Conservation (phyloP, 305 asterid species). For the Caryopteris hybrid region DNA sequence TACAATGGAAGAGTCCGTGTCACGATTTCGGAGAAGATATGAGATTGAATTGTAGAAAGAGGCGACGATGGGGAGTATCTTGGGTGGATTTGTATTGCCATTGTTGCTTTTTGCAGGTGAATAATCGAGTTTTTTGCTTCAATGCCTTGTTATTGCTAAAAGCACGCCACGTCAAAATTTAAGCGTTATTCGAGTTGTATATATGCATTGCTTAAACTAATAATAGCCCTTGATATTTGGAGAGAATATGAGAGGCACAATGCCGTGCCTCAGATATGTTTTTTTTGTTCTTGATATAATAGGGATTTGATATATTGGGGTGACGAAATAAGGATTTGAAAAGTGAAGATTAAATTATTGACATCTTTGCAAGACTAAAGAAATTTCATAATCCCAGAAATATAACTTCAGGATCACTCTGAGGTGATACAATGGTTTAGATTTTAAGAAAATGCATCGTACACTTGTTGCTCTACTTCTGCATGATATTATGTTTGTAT, state of each 20-base stretch:
- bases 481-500: not conserved
- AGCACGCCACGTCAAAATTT: not conserved
- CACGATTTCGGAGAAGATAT: constrained; percentile 13
- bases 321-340: not conserved
- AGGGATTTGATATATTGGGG: constrained; percentile 5
- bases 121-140: not conserved
- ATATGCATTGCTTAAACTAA: not conserved
- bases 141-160: not conserved
- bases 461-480: not conserved
- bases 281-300: not conserved
- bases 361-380: not conserved
- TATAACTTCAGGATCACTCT: not conserved
- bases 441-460: not conserved
- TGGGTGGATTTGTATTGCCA: constrained; percentile 73
- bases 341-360: too few relatives aligned
- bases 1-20: constrained; percentile 1
- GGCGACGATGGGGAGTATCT: constrained; percentile 51
- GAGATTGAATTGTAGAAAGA: constrained; percentile 37
- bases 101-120: constrained; percentile 68
- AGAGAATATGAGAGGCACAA: not conserved
- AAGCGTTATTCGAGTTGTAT: not conserved
- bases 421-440: not conserved
- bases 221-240: not conserved
- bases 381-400: not conserved
- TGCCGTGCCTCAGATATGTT: not conserved